These are phyloP conservation scores for Onygena corvina DNA, from an alignment of 2,329 filamentous ascomycete species.

Conservation along the genomic window DNA sequence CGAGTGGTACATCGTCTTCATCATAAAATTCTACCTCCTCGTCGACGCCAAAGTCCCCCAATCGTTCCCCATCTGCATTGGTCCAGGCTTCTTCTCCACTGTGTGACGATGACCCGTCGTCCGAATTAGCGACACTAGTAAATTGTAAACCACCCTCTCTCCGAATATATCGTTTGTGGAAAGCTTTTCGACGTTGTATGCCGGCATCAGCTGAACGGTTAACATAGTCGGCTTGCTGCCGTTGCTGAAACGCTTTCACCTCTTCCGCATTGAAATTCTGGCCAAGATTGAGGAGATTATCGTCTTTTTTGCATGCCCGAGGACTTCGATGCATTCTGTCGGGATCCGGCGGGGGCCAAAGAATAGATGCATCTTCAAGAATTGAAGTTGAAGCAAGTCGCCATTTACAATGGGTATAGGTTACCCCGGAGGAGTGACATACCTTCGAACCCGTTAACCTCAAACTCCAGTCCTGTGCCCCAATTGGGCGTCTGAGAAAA, in stretches of 20 bases:
- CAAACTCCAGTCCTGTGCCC: slow-evolving; percentile 39
- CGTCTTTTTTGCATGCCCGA: slow-evolving; percentile 11
- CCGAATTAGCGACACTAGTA: slow-evolving; percentile 15
- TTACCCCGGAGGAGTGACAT: slow-evolving; percentile 5
- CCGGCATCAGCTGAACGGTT: slow-evolving; percentile 28
- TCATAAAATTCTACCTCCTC: slow-evolving; percentile 43
- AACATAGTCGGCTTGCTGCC: slow-evolving; percentile 42
- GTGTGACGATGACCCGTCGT: slow-evolving; percentile 16
- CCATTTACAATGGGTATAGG: not conserved
- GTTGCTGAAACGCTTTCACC: slow-evolving; percentile 42
- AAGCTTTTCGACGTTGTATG: slow-evolving; percentile 31
- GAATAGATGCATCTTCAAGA: slow-evolving; percentile 23
- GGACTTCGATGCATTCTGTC: slow-evolving; percentile 35
- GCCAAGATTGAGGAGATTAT: slow-evolving; percentile 9
- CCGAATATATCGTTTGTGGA: slow-evolving; percentile 28
- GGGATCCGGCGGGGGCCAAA: slow-evolving; percentile 41
- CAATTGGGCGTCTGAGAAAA: slow-evolving; percentile 41
- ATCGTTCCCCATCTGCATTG: slow-evolving; percentile 50
- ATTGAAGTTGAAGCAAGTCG: not conserved
- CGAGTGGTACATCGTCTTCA: slow-evolving; percentile 49
- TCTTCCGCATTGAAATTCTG: slow-evolving; percentile 28
- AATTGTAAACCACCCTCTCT: slow-evolving; percentile 16
- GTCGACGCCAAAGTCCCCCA: slow-evolving; percentile 54
- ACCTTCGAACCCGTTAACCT: slow-evolving; percentile 52
- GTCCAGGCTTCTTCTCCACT: slow-evolving; percentile 51